Base-by-base conservation (phyloP, 2,329 filamentous ascomycete genomes). In the Lasiodiplodia hormozganensis region DNA sequence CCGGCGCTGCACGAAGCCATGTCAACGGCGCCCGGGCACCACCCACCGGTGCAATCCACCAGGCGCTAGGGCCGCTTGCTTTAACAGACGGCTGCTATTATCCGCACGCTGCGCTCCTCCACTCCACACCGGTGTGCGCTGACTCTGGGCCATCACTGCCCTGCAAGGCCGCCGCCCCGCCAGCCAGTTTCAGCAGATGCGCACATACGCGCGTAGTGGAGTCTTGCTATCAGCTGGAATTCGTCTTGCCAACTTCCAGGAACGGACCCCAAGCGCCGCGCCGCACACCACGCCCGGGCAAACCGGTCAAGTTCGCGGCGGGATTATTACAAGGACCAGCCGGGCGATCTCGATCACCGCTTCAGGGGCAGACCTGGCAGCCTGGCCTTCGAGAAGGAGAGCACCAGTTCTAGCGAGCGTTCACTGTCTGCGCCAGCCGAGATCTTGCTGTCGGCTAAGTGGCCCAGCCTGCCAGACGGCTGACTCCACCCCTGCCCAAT, bases 321-420 rank as follows among this genome's bases (percentile, higher is more conserved):
- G 60, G 60, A 64, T 52, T 64, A 64, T 64, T 64, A 64, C 60
- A 64, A 64, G 60, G 60, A 64, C 60, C 31, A 64, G 40, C 60
- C 25, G 43, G 62, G 62, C 49, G 62, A 65, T 65, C 62, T 65
- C 52, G 62, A 65, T 54, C 62, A 53, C 21, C 62, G 62, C 62
- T 65, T 65, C 62, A 65, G 62, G 62, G 62, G 62, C 62, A 65
- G 36, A 31, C 62, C 62, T 52, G 34, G 49, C 62, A 65, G 62
- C 16, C 52, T 36, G 38, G 52, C 62, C 62, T 65, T 65, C 62
- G 62, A 65, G 62, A 65, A 65, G 62, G 62, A 56, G 62, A 65
- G 23, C 36, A 36, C 34, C 49, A 54, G 62, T 65, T 65, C 62
- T 65, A 65, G 62, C 62, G 62, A 65, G 62, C 34, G 21, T 34